Evolutionary conservation across 2,329 filamentous ascomycete genomes (phyloP), one percentile per base, ranked within the genome.

Genomic region (Cryphonectria japonica): DNA sequence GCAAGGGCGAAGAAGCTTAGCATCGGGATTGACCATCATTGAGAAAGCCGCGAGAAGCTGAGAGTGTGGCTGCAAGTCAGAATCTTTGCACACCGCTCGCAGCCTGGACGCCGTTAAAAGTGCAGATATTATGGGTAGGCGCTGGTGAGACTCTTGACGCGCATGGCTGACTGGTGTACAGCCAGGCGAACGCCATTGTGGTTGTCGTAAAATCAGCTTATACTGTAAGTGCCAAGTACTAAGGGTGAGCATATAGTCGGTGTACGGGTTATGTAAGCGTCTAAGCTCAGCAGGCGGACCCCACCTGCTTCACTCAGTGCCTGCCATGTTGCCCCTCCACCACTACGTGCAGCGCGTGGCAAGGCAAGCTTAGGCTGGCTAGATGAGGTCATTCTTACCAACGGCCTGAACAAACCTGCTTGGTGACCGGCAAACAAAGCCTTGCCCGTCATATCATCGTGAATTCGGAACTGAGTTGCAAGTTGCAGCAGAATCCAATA

Each of bases 351-450:
- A 57, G 52, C 26, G 68, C 61, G n/a, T 16, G 22, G 61, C 62
- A 59, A 39, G 14, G 43, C 37, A 19, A 63, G 63, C 69, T 63
- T 29, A 29, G 9, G 60, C 54, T 66, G 54, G 39, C 5, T 29
- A 29, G 52, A 70, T 70, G 69, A 70, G 69, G 69, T 70, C 69
- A 70, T 70, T 34, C 54, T 54, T 26, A 37, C 37, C 32, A 43
- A 19, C 65, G 22, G 59, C 32, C 59, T 14, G n/a, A n/a, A 46
- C 39, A 64, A n/a, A 22, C 66, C 52, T 41, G 13, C 66, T 50
- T 22, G 50, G 50, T 43, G 22, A 34, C 52, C 11, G 29, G 32
- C 34, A 13, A 14, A 32, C 34, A 6, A n/a, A 43, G 14, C 9
- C 6, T 22, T 43, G 46, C 22, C 67, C 46, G 52, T 61, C 68